These are phyloP conservation scores for Zoysia pacifica DNA, from an alignment of 176 grass and related monocot genomes.

Conservation along the genomic window DNA sequence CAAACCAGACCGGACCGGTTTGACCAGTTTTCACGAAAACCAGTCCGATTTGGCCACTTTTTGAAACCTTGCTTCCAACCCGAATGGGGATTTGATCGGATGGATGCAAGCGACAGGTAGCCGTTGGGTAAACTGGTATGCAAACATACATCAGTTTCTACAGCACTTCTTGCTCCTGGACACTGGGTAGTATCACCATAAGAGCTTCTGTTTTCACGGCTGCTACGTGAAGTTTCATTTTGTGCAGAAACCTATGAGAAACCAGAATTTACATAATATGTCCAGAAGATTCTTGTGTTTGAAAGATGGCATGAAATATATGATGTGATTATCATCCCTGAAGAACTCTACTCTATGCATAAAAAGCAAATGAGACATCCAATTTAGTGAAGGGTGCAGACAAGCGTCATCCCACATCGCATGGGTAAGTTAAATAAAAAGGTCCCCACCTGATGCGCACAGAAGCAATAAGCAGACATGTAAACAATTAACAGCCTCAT, in stretches of 20 bases:
- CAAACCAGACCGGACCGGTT: no score
- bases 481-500: background rate
- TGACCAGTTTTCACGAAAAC: no score
- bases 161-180: background rate
- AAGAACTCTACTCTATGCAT: background rate
- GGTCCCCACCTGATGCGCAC: background rate
- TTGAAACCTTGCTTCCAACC: no score
- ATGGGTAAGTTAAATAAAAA: background rate
- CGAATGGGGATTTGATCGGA: no score
- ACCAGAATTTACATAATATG: slow-evolving; percentile 12
- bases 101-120: no score
- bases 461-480: slow-evolving; percentile 5
- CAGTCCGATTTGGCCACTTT: no score
- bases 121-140: no score
- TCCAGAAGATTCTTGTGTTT: background rate
- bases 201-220: slow-evolving; percentile 15
- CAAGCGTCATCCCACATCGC: background rate
- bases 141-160: background rate
- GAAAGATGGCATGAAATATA: background rate
- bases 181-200: background rate
- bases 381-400: background rate
- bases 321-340: background rate
- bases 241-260: slow-evolving; percentile 14
- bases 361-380: slow-evolving; percentile 10
- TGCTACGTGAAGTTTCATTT: slow-evolving; percentile 1